Conservation (phyloP, 2,329 filamentous ascomycete species). For the Alternaria sp. region DNA sequence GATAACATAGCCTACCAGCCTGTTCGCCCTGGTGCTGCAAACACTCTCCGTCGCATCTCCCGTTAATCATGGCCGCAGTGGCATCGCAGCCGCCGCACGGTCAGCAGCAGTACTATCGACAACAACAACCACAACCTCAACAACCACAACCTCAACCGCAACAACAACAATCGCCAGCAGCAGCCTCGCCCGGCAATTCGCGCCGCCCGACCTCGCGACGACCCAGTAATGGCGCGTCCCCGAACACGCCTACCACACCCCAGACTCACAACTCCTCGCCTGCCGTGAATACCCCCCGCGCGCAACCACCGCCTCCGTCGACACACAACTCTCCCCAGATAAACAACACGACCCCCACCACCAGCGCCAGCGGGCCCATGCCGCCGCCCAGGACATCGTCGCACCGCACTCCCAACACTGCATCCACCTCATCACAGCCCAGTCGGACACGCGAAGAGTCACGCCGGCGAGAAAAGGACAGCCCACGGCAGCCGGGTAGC, state of each 20-base stretch:
- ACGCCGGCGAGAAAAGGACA: constrained; percentile 60
- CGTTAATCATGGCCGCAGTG: constrained; percentile 50
- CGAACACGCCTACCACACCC: constrained; percentile 50
- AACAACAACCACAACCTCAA: constrained; percentile 36
- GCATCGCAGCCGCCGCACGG: constrained; percentile 46
- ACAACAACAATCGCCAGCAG: constrained; percentile 32
- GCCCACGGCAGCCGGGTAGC: constrained; percentile 49
- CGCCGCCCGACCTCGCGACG: constrained; percentile 46
- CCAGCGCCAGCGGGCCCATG: constrained; percentile 67
- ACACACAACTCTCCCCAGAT: constrained; percentile 54
- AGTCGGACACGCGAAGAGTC: constrained; percentile 40
- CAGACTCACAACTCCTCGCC: constrained; percentile 50
- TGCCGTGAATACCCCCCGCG: constrained; percentile 10
- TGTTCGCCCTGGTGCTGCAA: constrained; percentile 8
- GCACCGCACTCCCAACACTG: constrained; percentile 57
- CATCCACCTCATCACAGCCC: constrained; percentile 39
- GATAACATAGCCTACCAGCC: constrained; percentile 14
- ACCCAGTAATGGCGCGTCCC: constrained; percentile 53
- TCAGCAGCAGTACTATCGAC: constrained; percentile 48
- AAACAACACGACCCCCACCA: constrained; percentile 61
- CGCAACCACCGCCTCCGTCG: constrained; percentile 38
- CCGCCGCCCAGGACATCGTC: constrained; percentile 84
- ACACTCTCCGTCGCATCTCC: constrained; percentile 2
- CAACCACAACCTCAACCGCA: constrained; percentile 30
- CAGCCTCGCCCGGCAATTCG: constrained; percentile 49